These are phyloP conservation scores for Lathyrus oleraceus DNA, from an alignment of 306 rosid species.

Conservation along the genomic window DNA sequence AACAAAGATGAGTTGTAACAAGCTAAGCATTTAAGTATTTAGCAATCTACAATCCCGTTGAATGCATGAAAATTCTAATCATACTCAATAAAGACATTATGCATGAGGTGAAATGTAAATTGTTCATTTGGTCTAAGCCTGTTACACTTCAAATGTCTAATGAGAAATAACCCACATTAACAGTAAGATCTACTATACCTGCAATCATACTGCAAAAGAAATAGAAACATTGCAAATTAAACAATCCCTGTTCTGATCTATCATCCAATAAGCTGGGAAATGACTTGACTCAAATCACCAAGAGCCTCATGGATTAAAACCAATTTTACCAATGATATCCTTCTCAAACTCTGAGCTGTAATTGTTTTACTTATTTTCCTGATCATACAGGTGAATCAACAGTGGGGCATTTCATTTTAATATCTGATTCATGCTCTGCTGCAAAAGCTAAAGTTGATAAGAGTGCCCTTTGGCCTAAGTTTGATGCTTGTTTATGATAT, in stretches of 20 bases:
- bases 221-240: background rate
- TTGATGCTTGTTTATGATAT: constrained; percentile 1
- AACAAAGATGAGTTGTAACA: constrained; percentile 26
- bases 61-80: background rate
- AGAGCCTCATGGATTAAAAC: constrained; percentile 13
- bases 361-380: constrained; percentile 26
- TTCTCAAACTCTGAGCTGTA: constrained; percentile 26
- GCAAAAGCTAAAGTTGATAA: constrained; percentile 64
- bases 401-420: constrained; percentile 42
- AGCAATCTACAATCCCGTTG: constrained; percentile 2
- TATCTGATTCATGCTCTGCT: constrained; percentile 55
- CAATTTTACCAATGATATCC: constrained; percentile 21
- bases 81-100: background rate
- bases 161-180: constrained; percentile 15
- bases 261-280: constrained; percentile 1
- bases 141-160: constrained; percentile 15
- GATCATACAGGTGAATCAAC: constrained; percentile 10
- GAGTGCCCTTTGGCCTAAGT: constrained; percentile 3
- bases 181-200: constrained; percentile 31
- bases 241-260: background rate
- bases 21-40: background rate
- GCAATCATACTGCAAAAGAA: constrained; percentile 24
- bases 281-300: constrained; percentile 13
- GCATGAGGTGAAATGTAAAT: background rate
- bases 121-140: background rate